Conservation (phyloP, 78 protist species). For the Chrysochromulina parva region DNA sequence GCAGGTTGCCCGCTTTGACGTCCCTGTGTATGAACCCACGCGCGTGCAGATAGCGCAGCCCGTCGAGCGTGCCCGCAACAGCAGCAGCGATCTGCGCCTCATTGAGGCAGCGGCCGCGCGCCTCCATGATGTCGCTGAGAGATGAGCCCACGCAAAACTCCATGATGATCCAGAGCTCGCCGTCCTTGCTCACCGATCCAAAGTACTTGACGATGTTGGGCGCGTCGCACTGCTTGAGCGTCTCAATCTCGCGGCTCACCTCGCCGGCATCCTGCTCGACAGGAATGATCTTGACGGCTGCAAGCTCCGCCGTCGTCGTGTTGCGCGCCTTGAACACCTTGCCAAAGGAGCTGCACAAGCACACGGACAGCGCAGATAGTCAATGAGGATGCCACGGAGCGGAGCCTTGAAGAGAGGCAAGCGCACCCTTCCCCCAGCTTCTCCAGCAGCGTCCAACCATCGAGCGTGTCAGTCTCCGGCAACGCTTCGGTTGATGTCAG, state of each 20-base stretch:
- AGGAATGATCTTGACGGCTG: neutral
- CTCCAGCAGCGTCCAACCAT: neutral
- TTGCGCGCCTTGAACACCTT: neutral
- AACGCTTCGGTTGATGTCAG: too few relatives aligned
- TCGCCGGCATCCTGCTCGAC: neutral
- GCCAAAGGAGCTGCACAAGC: conserved; percentile 22
- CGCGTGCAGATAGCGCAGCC: conserved; percentile 30
- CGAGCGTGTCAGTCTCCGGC: too few relatives aligned
- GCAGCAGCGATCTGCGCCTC: neutral
- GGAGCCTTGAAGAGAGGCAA: too few relatives aligned
- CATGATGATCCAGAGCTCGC: conserved; percentile 34
- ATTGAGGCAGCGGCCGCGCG: neutral
- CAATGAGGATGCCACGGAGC: too few relatives aligned
- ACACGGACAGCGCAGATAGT: too few relatives aligned
- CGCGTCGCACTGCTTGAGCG: neutral
- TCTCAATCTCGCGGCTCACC: conserved; percentile 8
- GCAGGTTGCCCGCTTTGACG: conserved; percentile 47
- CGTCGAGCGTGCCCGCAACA: neutral
- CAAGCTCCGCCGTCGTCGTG: neutral
- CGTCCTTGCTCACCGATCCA: neutral
- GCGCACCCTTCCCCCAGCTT: conserved; percentile 39
- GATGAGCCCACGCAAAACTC: neutral
- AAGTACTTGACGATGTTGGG: neutral
- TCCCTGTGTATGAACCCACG: conserved; percentile 35
- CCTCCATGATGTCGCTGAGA: neutral